Base-by-base conservation (phyloP, 2,329 filamentous ascomycete genomes). In the Exophiala viscosa region DNA sequence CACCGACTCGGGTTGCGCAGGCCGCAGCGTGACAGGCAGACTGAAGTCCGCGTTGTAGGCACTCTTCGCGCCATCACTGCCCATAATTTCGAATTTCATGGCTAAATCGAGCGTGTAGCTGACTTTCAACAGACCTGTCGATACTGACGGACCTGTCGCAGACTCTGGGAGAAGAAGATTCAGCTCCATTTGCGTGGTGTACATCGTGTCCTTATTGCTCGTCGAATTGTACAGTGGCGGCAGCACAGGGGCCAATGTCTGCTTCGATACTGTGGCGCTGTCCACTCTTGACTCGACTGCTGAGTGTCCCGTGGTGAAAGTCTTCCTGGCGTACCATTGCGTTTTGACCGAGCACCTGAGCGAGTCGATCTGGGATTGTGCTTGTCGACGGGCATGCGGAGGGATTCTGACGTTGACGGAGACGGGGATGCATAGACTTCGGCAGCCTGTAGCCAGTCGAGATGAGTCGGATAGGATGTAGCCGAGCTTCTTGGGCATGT, bases 141-240 rank as follows among this genome's bases (percentile, higher is more conserved):
- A 50, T 34, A 60, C 43, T 6, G 58, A 52, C 10, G 58, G 58
- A 11, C 32, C 48, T 3, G 49, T 32, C n/a, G 58, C 48, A 5
- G 55, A 54, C 39, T 58, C 52, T n/a, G 58, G 58, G 7, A 60
- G 42, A 1, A 56, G 45, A n/a, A 60, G 51, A 28, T 58, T 50
- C 13, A 60, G 28, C 13, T 52, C 51, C 45, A 52, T 52, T n/a
- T 42, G 39, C 7, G 58, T 55, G 14, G 55, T 43, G 48, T 54
- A 58, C 38, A 47, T 45, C 13, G 39, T 46, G 15, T 40, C 38
- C 4, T 55, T 28, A 2, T 23, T 45, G 10, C 40, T 20, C 23
- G 23, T 36, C 7, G 48, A 17, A 14, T 49, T 23, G 36, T 58
- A 60, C 14, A 58, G 38, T 2, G 58, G 58, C 2, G 58, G 58